Percentiles rank a stretch among this genome's conserved stretches.
phyloP scores from a whole-genome alignment of 495 filamentous ascomycete genomes.

The Talaromyces nanjingensis region DNA sequence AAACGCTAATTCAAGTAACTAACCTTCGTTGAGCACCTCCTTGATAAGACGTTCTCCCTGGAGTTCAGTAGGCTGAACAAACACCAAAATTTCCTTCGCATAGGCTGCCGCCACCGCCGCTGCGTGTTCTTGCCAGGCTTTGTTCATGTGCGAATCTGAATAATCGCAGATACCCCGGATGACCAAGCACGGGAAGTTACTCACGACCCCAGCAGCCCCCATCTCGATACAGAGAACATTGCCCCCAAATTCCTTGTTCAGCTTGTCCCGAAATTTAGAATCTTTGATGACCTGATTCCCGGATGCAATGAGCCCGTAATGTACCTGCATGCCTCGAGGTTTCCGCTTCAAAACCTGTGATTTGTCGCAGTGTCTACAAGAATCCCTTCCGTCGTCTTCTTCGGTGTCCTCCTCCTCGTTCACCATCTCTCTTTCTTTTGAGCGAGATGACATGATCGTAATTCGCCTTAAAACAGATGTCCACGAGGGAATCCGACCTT shows the following conservation, averaged over 20 bases:
- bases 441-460: background rate
- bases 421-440: background rate
- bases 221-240: too few relatives aligned
- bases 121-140: too few relatives aligned
- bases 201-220: too few relatives aligned
- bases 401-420: background rate
- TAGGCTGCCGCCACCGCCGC: background rate
- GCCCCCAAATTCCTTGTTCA: background rate
- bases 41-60: background rate
- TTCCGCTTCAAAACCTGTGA: background rate
- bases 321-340: constrained; percentile 8
- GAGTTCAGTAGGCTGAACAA: background rate
- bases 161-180: too few relatives aligned
- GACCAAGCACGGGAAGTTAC: too few relatives aligned
- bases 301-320: constrained; percentile 22
- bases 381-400: background rate
- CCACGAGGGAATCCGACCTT: constrained; percentile 11
- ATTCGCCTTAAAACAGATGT: constrained; percentile 12
- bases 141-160: too few relatives aligned
- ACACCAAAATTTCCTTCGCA: constrained; percentile 10
- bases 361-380: background rate
- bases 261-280: constrained; percentile 9
- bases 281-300: constrained; percentile 17
- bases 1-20: background rate
- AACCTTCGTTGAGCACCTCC: background rate